Base-by-base conservation (phyloP, 2,329 filamentous ascomycete genomes). In the Hymenoscyphus infarciens region DNA sequence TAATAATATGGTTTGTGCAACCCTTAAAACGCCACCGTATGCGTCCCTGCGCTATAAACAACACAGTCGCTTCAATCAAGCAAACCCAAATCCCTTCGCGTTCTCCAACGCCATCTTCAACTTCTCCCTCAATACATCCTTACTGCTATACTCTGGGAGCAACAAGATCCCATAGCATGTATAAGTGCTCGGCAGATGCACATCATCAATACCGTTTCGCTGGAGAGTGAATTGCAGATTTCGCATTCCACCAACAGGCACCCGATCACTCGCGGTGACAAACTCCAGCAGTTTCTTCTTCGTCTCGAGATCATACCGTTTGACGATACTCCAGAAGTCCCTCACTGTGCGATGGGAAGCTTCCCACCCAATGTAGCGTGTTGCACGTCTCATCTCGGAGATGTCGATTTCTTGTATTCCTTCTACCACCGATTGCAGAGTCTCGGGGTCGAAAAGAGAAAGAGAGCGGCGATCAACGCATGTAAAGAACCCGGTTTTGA, bases 121-220 rank as follows among this genome's bases (percentile, higher is more conserved):
- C 71, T 93, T 91, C 77, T 88, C 82, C 74, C 82, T 82, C 72
- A 99, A 74, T 39, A 90, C 84, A 63, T 89, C 86, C 72, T 81
- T 85, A 45, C 84, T 85, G 60, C 78, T 82, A 75, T 98, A 99
- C 76, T 93, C 88, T 1, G 95, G 95, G 65, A 99, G 75, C 67
- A 96, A 77, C 55, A 99, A 77, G 56, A 90, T 93, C 1, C 94
- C 92, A 77, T 97, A 98, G 76, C 95, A 99, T 0, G 95, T 99
- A 71, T 92, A 89, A 65, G 91, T 94, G 5, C 90, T 96, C 3
- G 95, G 95, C 69, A 99, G 72, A 66, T 84, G 83, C 0, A 82
- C 71, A 68, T 82, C 82, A 64, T 83, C 88, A 61, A 87, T 81
- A 16, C 90, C 87, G 72, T 92, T 92, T 70, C 84, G 87, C 75